Conservation (phyloP, 179 eudicot genomes). For the Corrigiola litoralis region DNA sequence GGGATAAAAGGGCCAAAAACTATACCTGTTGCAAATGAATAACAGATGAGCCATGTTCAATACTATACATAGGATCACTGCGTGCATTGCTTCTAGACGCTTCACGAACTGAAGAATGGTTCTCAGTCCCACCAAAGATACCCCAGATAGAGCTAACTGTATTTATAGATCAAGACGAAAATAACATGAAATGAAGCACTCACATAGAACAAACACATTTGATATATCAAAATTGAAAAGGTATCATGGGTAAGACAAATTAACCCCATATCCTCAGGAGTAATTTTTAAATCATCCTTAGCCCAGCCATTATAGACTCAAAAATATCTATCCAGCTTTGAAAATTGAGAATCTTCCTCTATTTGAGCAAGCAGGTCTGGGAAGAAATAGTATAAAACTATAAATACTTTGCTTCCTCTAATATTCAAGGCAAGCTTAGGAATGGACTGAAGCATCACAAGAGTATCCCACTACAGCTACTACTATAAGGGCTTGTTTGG, state of each 20-base stretch:
- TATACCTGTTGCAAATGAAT: conserved; percentile 86
- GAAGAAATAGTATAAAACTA: too few relatives aligned
- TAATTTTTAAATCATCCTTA: neutral
- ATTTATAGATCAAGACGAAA: conserved; percentile 22
- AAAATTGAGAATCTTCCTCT: neutral
- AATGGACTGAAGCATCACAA: neutral
- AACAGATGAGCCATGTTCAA: conserved; percentile 48
- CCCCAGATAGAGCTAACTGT: conserved; percentile 63
- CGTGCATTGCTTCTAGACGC: conserved; percentile 43
- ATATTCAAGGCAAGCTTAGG: neutral
- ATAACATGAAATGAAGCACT: neutral
- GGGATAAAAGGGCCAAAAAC: neutral
- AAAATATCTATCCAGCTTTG: neutral
- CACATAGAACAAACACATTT: neutral
- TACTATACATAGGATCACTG: conserved; percentile 56
- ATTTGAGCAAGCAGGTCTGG: too few relatives aligned
- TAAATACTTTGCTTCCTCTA: too few relatives aligned
- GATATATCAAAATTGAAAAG: too few relatives aligned
- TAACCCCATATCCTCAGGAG: neutral
- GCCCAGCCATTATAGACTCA: neutral
- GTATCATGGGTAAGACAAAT: neutral
- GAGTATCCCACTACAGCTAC: too few relatives aligned
- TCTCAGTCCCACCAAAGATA: conserved; percentile 64
- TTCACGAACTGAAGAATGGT: conserved; percentile 48
- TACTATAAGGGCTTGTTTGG: too few relatives aligned